Evolutionary conservation across 768 basidiomycete species (phyloP), one percentile per base, ranked within the genome.

Genomic region (Galerina marginata): DNA sequence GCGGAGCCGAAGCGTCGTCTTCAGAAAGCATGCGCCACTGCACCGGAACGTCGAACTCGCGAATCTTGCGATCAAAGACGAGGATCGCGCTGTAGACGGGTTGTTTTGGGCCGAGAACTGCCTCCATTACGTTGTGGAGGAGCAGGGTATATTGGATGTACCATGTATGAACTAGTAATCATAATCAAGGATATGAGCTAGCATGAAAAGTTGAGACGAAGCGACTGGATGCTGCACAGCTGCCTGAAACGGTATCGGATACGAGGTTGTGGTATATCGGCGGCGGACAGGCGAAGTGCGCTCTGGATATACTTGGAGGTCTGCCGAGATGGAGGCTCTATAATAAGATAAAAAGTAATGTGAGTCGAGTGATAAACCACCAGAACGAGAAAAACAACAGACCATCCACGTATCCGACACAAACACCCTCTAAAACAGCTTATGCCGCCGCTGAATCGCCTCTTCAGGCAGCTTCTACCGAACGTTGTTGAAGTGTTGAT

Each of bases 351-450:
- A 36, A 39, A 52, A 49, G 47, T 11, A 5, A 44, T 54, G 2
- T 54, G 25, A 7, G 29, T 33, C 29, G 5, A 33, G 2, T 7
- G 29, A 33, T 5, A 33, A 7, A 5, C 29, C 29, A 33, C 29
- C 29, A 33, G 20, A 20, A 15, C 43, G 23, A 10, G 10, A 10
- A 29, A 37, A 48, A 26, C 55, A 14, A 63, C 74, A 48, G 65
- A 91, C 90, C 40, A 83, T 72, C 80, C 83, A 85, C 0, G 86
- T 86, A 65, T 91, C 90, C 29, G 83, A 68, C 25, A 77, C 64
- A 66, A 88, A 90, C n/a, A 91, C 69, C 49, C 87, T 83, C 88
- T 89, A 92, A 68, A 90, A 91, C 10, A 88, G 73, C 20, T 77
- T 77, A 54, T 77, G 81, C 15, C 90, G 83, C 56, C 79, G 75